Percentiles rank a stretch among this genome's conserved stretches.
Evolutionary conservation across 75 land plant species (phyloP).

Genomic region (Picea sitchensis): DNA sequence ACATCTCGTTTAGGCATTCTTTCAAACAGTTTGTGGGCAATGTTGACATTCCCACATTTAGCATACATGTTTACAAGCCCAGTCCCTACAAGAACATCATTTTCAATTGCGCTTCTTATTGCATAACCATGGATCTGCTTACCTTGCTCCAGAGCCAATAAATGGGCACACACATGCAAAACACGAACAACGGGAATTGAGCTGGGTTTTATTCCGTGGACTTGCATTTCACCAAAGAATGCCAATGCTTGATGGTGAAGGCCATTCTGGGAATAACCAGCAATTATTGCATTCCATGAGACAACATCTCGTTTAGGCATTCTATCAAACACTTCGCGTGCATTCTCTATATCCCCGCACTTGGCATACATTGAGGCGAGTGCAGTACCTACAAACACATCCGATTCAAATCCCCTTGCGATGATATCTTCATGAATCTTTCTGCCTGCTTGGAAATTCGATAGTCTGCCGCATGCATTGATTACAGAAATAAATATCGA

Average conservation of each 20-base stretch:
- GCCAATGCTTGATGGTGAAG: slow-evolving; percentile 54
- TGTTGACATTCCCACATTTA: slow-evolving; percentile 12
- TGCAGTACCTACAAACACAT: slow-evolving; percentile 12
- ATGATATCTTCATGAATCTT: slow-evolving; percentile 5
- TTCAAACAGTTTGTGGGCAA: slow-evolving; percentile 8
- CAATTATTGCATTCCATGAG: slow-evolving; percentile 21
- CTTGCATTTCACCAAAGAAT: slow-evolving; percentile 57
- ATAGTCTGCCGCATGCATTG: background rate
- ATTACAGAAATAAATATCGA: too few species aligned
- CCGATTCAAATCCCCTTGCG: slow-evolving; percentile 1
- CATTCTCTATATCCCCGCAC: slow-evolving; percentile 13
- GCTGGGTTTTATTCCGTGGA: slow-evolving; percentile 29
- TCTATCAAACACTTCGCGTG: slow-evolving; percentile 13
- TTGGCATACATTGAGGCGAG: slow-evolving; percentile 17
- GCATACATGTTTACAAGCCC: slow-evolving; percentile 18
- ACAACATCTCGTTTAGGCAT: slow-evolving; percentile 10
- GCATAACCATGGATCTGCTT: slow-evolving; percentile 14
- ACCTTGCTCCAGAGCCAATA: slow-evolving; percentile 25
- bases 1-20: slow-evolving; percentile 10
- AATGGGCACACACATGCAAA: slow-evolving; percentile 52
- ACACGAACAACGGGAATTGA: slow-evolving; percentile 38
- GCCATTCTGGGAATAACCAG: slow-evolving; percentile 47
- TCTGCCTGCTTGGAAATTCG: slow-evolving; percentile 2
- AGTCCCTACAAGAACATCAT: slow-evolving; percentile 11
- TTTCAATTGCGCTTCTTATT: background rate